Conservation (phyloP, 225 moss, liverwort and hornwort genomes). For the Physcomitrium patens region DNA sequence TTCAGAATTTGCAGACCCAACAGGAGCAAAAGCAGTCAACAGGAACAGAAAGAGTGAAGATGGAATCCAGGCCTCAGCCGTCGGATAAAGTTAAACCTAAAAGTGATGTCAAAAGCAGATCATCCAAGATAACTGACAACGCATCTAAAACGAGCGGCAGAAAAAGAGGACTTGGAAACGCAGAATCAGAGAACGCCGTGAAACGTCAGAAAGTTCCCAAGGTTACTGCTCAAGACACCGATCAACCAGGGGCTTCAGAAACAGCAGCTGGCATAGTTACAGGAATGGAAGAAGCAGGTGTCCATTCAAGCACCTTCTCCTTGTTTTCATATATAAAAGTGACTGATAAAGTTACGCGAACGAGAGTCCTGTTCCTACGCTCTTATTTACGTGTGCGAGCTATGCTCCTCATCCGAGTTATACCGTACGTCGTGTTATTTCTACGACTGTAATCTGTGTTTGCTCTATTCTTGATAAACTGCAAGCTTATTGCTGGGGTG, state of each 20-base stretch:
- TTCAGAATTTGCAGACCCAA: slow-evolving; percentile 71
- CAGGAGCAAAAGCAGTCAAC: slow-evolving; percentile 60
- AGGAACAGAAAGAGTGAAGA: slow-evolving; percentile 37
- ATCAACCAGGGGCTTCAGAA: slow-evolving; percentile 34
- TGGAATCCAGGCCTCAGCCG: slow-evolving; percentile 34
- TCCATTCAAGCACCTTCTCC: neutral
- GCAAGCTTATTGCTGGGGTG: slow-evolving; percentile 22
- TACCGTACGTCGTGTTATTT: slow-evolving; percentile 4
- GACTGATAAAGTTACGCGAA: neutral
- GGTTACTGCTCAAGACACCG: slow-evolving; percentile 30
- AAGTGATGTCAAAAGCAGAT: slow-evolving; percentile 39
- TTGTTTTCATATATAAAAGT: slow-evolving; percentile 17
- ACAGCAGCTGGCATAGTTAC: slow-evolving; percentile 31
- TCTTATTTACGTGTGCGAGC: too few relatives aligned
- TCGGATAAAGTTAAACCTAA: slow-evolving; percentile 43
- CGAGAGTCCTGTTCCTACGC: too few relatives aligned
- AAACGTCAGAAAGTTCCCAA: slow-evolving; percentile 63
- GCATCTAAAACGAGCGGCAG: slow-evolving; percentile 50
- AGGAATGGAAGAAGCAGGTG: slow-evolving; percentile 46
- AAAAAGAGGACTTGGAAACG: slow-evolving; percentile 68
- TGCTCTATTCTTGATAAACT: slow-evolving; percentile 23
- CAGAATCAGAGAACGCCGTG: slow-evolving; percentile 54
- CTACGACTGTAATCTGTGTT: slow-evolving; percentile 13
- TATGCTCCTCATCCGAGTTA: slow-evolving; percentile 14
- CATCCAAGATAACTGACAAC: slow-evolving; percentile 39